These are phyloP conservation scores for Thymus quinquecostatus DNA, from an alignment of 257 asterid genomes.

Conservation along the genomic window DNA sequence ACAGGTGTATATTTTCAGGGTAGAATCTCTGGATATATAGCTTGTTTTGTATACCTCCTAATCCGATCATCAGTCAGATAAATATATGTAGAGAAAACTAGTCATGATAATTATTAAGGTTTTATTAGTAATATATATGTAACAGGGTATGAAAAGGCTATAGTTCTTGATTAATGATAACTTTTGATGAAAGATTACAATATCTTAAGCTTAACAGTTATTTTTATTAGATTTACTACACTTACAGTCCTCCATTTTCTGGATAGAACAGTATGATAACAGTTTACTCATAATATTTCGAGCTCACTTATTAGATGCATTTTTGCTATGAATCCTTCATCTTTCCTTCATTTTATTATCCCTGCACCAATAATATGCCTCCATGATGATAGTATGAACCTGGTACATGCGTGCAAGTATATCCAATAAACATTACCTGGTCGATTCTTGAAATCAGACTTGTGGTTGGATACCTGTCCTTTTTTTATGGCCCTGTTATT, in stretches of 20 bases:
- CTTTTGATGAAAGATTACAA: conserved; percentile 11
- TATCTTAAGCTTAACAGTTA: neutral
- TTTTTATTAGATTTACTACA: conserved; percentile 1
- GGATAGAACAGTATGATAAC: neutral
- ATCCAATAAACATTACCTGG: conserved; percentile 7
- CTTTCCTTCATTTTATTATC: neutral
- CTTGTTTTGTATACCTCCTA: neutral
- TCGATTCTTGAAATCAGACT: conserved; percentile 8
- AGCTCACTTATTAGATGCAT: neutral
- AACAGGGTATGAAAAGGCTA: neutral
- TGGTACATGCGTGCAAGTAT: conserved; percentile 20
- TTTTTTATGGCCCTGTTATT: neutral
- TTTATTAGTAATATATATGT: neutral
- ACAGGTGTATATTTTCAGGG: neutral
- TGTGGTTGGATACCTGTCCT: neutral
- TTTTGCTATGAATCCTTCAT: neutral
- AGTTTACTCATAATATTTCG: neutral
- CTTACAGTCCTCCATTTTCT: neutral
- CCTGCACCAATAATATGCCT: conserved; percentile 1
- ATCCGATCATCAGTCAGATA: neutral
- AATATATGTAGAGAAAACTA: neutral
- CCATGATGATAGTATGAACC: conserved; percentile 7
- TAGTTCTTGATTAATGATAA: neutral
- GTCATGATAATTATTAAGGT: neutral
- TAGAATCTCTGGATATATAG: conserved; percentile 8